Evolutionary conservation across 495 filamentous ascomycete species (phyloP).

Genomic region (Schizothecium vesticola): DNA sequence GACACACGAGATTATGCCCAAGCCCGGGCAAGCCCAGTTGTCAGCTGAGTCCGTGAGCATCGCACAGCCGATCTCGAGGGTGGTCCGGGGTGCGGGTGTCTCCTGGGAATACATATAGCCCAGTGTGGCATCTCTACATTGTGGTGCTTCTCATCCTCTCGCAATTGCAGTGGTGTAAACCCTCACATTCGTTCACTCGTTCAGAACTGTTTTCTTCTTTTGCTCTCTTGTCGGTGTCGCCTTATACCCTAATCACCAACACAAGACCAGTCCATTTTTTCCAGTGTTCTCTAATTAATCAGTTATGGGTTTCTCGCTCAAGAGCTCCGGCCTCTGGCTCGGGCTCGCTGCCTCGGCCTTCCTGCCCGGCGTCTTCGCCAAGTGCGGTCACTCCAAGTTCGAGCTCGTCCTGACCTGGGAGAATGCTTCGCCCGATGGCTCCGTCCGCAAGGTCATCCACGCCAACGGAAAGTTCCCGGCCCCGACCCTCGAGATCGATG

Average conservation of each 20-base stretch:
- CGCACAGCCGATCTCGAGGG: slow-evolving; percentile 6
- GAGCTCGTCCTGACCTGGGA: slow-evolving; percentile 36
- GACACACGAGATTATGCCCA: neutral
- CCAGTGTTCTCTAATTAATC: neutral
- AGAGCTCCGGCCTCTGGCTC: neutral
- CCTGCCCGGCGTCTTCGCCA: slow-evolving; percentile 1
- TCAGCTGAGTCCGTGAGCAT: slow-evolving; percentile 7
- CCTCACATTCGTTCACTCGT: neutral
- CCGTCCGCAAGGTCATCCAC: slow-evolving; percentile 39
- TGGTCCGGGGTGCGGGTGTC: neutral
- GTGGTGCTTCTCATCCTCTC: neutral
- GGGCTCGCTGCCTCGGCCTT: neutral
- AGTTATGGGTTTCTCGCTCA: neutral
- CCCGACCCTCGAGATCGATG: slow-evolving; percentile 39
- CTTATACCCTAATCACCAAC: neutral
- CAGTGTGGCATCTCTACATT: neutral
- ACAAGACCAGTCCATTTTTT: neutral
- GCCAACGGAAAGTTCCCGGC: slow-evolving; percentile 49
- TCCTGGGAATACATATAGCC: neutral
- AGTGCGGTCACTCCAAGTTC: slow-evolving; percentile 4
- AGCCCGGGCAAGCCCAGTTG: neutral
- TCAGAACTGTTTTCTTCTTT: neutral
- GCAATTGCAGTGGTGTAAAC: neutral
- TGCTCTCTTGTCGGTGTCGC: neutral
- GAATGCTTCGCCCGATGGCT: slow-evolving; percentile 35